Percentiles rank a stretch among this genome's conserved stretches.
phyloP scores from a whole-genome alignment of 2,329 filamentous ascomycete species.

The Fusarium sp. region DNA sequence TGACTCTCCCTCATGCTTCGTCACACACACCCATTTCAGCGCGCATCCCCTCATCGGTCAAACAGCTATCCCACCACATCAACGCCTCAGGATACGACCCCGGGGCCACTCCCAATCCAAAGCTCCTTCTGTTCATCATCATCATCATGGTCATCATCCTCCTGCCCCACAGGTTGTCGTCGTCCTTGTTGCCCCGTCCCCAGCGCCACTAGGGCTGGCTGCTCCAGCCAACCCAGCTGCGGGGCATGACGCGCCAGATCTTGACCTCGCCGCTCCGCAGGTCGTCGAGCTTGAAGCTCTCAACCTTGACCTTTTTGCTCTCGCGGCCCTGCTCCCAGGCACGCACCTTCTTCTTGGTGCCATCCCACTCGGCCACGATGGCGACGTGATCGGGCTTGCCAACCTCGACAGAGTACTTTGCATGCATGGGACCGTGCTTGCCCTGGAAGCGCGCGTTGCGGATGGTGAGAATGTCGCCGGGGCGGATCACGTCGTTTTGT shows the following conservation, averaged over 20 bases:
- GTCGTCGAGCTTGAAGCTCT: constrained; percentile 95
- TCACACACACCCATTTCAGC: constrained; percentile 15
- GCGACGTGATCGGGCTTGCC: constrained; percentile 91
- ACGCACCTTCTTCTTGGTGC: constrained; percentile 96
- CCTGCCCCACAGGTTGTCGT: constrained; percentile 17
- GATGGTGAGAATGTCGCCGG: constrained; percentile 92
- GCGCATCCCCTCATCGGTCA: constrained; percentile 2
- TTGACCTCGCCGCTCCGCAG: constrained; percentile 93
- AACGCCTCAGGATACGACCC: constrained; percentile 27
- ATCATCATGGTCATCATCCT: constrained; percentile 27
- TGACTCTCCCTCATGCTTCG: constrained; percentile 9
- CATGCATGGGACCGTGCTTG: constrained; percentile 94
- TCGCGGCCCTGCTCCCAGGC: constrained; percentile 96
- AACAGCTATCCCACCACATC: constrained; percentile 23
- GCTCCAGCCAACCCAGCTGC: constrained; percentile 93
- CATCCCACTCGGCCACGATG: constrained; percentile 96
- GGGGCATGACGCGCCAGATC: constrained; percentile 95
- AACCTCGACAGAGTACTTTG: constrained; percentile 90
- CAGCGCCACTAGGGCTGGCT: constrained; percentile 63
- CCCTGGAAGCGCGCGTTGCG: constrained; percentile 95
- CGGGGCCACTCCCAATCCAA: constrained; percentile 15
- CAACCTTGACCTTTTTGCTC: constrained; percentile 91
- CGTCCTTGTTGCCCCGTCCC: constrained; percentile 25
- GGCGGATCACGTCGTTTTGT: constrained; percentile 91
- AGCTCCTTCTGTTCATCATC: constrained; percentile 28